phyloP scores from a whole-genome alignment of 2,329 filamentous ascomycete species.

The Fusarium algeriense region DNA sequence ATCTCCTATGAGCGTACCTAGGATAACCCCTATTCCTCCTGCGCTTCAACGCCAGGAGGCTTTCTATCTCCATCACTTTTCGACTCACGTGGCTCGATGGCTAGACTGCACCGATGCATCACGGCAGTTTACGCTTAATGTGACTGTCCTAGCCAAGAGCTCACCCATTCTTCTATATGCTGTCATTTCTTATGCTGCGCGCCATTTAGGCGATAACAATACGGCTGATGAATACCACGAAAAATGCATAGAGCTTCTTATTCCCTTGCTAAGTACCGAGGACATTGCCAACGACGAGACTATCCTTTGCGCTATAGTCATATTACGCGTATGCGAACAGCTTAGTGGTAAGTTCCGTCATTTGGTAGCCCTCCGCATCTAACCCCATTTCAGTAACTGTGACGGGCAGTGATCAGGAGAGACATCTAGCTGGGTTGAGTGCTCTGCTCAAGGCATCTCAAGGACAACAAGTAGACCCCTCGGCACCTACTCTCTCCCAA shows the following conservation, averaged over 20 bases:
- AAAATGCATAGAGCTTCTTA: slow-evolving; percentile 7
- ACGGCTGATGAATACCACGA: slow-evolving; percentile 7
- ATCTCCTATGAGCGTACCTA: not conserved
- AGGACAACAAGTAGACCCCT: slow-evolving; percentile 29
- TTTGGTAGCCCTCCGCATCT: not conserved
- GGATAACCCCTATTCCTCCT: not conserved
- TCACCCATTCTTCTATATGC: slow-evolving; percentile 9
- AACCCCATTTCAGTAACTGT: not conserved
- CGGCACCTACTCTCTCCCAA: slow-evolving; percentile 26
- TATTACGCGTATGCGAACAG: slow-evolving; percentile 15
- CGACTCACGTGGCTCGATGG: slow-evolving; percentile 30
- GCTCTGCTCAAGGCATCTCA: slow-evolving; percentile 35
- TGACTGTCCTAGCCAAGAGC: slow-evolving; percentile 14
- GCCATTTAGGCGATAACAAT: not conserved
- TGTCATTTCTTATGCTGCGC: slow-evolving; percentile 6
- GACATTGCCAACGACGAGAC: slow-evolving; percentile 5
- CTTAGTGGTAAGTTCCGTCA: not conserved
- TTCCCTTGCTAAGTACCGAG: slow-evolving; percentile 11
- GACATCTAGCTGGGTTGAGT: slow-evolving; percentile 31
- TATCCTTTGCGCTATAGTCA: slow-evolving; percentile 15
- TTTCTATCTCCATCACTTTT: slow-evolving; percentile 25
- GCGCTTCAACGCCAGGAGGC: slow-evolving; percentile 10
- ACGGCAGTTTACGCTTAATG: slow-evolving; percentile 30
- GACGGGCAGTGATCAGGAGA: slow-evolving; percentile 28
- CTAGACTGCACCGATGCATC: slow-evolving; percentile 38